Evolutionary conservation across 805 yeast genomes (phyloP), one percentile per base, ranked within the genome.

Genomic region (Jamesozyma hellenica): DNA sequence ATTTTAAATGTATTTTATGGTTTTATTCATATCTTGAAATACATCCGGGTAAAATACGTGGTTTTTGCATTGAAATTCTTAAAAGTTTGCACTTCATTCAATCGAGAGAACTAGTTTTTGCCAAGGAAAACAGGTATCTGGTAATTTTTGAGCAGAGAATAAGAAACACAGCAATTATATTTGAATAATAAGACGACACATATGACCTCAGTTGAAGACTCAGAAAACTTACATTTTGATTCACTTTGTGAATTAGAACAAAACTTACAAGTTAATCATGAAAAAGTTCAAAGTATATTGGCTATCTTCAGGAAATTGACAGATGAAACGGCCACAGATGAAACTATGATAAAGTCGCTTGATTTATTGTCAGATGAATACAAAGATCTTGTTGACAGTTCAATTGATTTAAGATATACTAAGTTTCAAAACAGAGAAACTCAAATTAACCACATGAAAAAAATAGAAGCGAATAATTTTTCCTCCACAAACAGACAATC

Each of bases 191-290:
- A n/a, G n/a, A n/a, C n/a, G n/a, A n/a, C n/a, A 27, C 5, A 27
- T 16, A 15, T 15, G 14, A 33, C 32, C 28, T 19, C 41, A 16
- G 15, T 14, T 10, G 44, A 43, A 12, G 37, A 35, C 21, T 8
- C 28, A 25, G 50, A 43, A 15, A 41, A 38, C 25, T 36, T 43
- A 9, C 51, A 47, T 39, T 54, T 55, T 34, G 59, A 50, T 29
- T 43, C 51, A 10, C 40, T 58, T 13, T 52, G 57, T 45, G 55
- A 53, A 29, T 45, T 55, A 34, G 53, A 53, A 15, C 47, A 46
- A 14, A 36, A 39, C n/a, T 38, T 56, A 21, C 51, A 54, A 25
- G 39, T 41, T 16, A 53, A 46, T 34, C 45, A 50, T 34, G 44
- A 40, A 27, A 40, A 44, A n/a, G 18, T 55, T 17, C 42, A 44